Evolutionary conservation across 2,329 filamentous ascomycete genomes (phyloP).

Genomic region (Chalaropsis ovoidea): DNA sequence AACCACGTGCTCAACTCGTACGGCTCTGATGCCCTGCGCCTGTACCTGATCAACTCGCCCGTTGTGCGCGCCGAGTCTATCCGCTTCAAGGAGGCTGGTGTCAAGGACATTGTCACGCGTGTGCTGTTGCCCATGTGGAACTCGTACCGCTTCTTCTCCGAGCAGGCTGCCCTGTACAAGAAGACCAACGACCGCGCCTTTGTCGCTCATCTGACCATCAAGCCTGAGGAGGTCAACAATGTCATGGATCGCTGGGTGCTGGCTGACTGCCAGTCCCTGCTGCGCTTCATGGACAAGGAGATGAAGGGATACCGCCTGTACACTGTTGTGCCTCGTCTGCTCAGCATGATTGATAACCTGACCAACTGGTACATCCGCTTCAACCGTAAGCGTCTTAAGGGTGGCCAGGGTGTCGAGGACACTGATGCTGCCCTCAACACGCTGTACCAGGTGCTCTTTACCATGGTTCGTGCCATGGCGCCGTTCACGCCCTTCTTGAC

Average conservation of each 20-base stretch:
- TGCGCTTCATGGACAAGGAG: slow-evolving; percentile 85
- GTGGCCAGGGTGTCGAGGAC: slow-evolving; percentile 56
- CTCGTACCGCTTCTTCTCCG: slow-evolving; percentile 30
- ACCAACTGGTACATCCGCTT: slow-evolving; percentile 92
- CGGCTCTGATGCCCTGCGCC: slow-evolving; percentile 29
- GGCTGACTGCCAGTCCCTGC: slow-evolving; percentile 79
- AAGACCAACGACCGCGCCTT: slow-evolving; percentile 28
- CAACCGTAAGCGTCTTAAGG: slow-evolving; percentile 76
- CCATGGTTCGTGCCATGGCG: slow-evolving; percentile 66
- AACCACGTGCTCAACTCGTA: slow-evolving; percentile 27
- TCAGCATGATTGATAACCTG: slow-evolving; percentile 70
- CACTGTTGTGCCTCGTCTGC: slow-evolving; percentile 69
- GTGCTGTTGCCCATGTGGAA: slow-evolving; percentile 30
- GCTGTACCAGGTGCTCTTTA: slow-evolving; percentile 79
- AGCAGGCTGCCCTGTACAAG: slow-evolving; percentile 28
- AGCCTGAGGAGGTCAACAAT: slow-evolving; percentile 27
- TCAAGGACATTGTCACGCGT: slow-evolving; percentile 29
- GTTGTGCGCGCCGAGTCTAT: slow-evolving; percentile 30
- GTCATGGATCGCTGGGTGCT: slow-evolving; percentile 96
- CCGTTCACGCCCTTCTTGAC: slow-evolving; percentile 86
- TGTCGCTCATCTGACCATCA: slow-evolving; percentile 25
- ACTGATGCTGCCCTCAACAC: slow-evolving; percentile 77
- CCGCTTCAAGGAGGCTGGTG: slow-evolving; percentile 29
- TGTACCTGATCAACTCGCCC: slow-evolving; percentile 30
- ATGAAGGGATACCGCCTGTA: slow-evolving; percentile 73